These are phyloP conservation scores for Diatrype stigma DNA, from an alignment of 2,329 filamentous ascomycete genomes.

Conservation along the genomic window DNA sequence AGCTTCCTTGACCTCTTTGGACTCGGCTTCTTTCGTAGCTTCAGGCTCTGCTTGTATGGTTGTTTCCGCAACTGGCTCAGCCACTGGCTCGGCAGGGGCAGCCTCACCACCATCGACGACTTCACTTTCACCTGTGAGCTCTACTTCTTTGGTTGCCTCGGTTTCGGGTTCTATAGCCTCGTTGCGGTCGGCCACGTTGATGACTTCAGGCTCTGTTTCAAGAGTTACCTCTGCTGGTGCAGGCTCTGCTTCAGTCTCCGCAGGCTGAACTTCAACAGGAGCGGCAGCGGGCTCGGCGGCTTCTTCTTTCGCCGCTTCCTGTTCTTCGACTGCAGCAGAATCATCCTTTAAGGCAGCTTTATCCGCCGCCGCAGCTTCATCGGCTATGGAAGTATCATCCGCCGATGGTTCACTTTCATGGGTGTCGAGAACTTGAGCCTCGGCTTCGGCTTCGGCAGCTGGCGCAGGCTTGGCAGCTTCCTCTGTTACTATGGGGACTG, in stretches of 20 bases:
- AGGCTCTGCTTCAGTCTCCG: not conserved
- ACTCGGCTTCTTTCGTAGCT: not conserved
- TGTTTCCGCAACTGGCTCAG: not conserved
- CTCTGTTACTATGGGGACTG: constrained; percentile 1
- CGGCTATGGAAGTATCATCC: constrained; percentile 2
- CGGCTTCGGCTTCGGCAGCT: not conserved
- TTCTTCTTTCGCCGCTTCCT: not conserved
- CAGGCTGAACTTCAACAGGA: not conserved
- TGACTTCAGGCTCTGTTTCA: not conserved
- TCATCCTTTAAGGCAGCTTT: too few relatives aligned
- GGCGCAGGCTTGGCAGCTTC: not conserved
- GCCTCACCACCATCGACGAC: not conserved
- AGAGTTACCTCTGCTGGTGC: not conserved
- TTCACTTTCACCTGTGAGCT: not conserved
- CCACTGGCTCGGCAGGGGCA: not conserved
- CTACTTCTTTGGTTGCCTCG: constrained; percentile 2
- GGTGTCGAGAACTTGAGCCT: too few relatives aligned
- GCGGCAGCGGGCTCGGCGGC: constrained; percentile 1
- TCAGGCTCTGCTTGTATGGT: not conserved
- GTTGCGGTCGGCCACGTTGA: not conserved
- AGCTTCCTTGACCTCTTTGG: not conserved
- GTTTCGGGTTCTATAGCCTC: not conserved
- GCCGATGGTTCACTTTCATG: not conserved
- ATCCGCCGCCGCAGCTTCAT: constrained; percentile 5
- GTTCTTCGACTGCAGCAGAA: constrained; percentile 1